Conservation (phyloP, 2,329 filamentous ascomycete genomes). For the Fonsecaea nubica region DNA sequence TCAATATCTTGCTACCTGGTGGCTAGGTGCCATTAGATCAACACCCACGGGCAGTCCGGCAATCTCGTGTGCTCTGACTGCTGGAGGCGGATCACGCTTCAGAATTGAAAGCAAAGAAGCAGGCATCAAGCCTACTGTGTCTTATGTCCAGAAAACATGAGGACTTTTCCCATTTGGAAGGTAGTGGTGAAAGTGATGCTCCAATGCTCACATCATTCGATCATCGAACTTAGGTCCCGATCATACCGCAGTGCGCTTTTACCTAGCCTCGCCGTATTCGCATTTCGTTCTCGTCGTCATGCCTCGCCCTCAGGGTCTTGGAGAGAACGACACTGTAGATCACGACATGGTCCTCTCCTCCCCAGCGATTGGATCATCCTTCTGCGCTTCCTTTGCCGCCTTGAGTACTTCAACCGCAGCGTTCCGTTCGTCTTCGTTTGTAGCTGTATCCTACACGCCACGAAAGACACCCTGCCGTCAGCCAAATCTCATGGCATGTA, state of each 20-base stretch:
- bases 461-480: neutral
- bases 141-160: neutral
- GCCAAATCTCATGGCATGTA: neutral
- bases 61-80: neutral
- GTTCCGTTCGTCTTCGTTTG: constrained; percentile 58
- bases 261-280: neutral
- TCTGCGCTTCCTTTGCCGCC: constrained; percentile 53
- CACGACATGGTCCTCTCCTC: constrained; percentile 14
- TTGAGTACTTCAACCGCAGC: constrained; percentile 61
- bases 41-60: neutral
- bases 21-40: neutral
- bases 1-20: neutral
- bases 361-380: constrained; percentile 41
- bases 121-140: neutral
- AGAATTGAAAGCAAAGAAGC: neutral
- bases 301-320: neutral
- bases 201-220: neutral
- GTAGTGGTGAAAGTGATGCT: neutral
- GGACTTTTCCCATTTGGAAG: neutral
- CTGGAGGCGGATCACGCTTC: neutral
- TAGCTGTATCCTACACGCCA: constrained; percentile 49
- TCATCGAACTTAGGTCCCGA: neutral
- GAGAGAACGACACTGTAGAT: neutral
- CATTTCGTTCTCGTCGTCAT: neutral
- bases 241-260: neutral